phyloP scores from a whole-genome alignment of 2,329 filamentous ascomycete species.

The Aspergillus sp. region DNA sequence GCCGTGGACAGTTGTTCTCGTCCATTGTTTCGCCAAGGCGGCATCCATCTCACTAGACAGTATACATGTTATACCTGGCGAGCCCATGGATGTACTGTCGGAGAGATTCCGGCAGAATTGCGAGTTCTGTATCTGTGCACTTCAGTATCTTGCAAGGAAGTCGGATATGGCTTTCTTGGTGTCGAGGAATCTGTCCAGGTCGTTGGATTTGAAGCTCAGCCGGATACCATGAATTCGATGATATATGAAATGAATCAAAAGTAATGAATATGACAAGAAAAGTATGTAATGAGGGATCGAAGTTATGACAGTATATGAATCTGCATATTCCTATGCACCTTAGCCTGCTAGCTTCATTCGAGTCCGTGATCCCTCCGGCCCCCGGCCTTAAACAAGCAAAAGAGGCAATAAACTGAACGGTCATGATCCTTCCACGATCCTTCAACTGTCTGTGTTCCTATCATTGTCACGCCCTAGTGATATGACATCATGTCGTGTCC shows the following conservation, averaged over 20 bases:
- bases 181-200: not conserved
- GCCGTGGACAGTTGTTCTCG: slow-evolving; percentile 1
- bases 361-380: too few relatives aligned
- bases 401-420: too few relatives aligned
- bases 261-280: not conserved
- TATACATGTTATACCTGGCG: not conserved
- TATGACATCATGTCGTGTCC: too few relatives aligned
- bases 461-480: too few relatives aligned
- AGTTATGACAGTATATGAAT: too few relatives aligned
- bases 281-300: too few relatives aligned
- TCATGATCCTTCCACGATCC: too few relatives aligned
- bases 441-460: too few relatives aligned
- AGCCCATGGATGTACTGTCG: not conserved
- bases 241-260: not conserved
- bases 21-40: slow-evolving; percentile 3
- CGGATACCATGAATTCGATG: not conserved
- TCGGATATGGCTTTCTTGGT: slow-evolving; percentile 4
- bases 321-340: too few relatives aligned
- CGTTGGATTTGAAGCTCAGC: not conserved
- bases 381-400: too few relatives aligned
- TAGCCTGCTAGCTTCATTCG: too few relatives aligned
- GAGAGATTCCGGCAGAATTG: slow-evolving; percentile 1
- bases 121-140: slow-evolving; percentile 4
- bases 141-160: not conserved
- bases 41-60: slow-evolving; percentile 1